Evolutionary conservation across 768 basidiomycete species (phyloP), one percentile per base, ranked within the genome.

Genomic region (Thelephora ganbajun): DNA sequence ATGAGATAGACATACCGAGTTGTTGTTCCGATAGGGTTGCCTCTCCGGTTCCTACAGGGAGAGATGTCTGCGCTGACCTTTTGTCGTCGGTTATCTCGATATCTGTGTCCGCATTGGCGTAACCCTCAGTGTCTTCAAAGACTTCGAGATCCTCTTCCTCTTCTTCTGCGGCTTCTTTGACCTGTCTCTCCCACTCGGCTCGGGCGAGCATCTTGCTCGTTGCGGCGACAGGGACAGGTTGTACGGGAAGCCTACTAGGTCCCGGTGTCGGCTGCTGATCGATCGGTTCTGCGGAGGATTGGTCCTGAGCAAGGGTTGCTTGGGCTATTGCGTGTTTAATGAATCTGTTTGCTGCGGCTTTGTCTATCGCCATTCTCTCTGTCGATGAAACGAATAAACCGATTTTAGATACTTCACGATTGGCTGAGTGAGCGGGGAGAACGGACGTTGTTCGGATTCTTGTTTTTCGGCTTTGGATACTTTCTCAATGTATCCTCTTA

Each of bases 241-340:
- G 51, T 49, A 51, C 19, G 51, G 54, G 26, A 53, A 49, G 48
- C 26, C 26, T 9, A 9, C 26, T 30, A 9, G 5, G 4, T 30
- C 26, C 26, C 50, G 48, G 16, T 34, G 26, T 30, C 9, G 26
- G 26, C 26, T 9, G 26, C 26, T 30, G 26, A 30, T 30, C 35
- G 51, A 35, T 42, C 46, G 46, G 49, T 43, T 58, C 51, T 33
- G 51, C 43, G 35, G 57, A 50, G 4, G 53, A 51, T 35, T 51
- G 55, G 2, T 52, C 54, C 11, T 50, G 49, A 35, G 53, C 49
- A 9, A 39, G 47, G 44, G 72, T 69, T 11, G 74, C 76, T 60
- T 81, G 80, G 1, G 81, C 65, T 37, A 89, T 86, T 23, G 86
- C 84, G 59, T 84, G 73, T 61, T 81, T 84, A 61, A 92, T 91